Evolutionary conservation across 2,329 filamentous ascomycete genomes (phyloP).

Genomic region (Knoxdaviesia capensis): DNA sequence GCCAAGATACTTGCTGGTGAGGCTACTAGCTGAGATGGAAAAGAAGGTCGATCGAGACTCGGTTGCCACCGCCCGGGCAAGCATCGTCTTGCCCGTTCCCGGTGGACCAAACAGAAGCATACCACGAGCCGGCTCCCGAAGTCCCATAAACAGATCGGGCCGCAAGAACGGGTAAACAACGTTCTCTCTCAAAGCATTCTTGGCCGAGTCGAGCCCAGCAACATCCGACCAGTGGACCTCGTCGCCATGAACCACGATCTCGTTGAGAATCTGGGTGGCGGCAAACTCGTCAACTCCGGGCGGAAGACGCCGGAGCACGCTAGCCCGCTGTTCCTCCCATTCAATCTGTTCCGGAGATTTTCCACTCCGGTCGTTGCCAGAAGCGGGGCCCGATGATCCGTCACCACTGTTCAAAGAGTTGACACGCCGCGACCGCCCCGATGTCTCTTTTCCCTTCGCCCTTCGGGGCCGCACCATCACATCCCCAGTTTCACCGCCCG

Average conservation of each 20-base stretch:
- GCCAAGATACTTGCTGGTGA: conserved; percentile 90
- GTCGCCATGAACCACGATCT: conserved; percentile 86
- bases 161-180: conserved; percentile 94
- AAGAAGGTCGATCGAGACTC: conserved; percentile 94
- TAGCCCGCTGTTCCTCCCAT: conserved; percentile 11
- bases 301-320: conserved; percentile 58
- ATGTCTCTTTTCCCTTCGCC: too few relatives aligned
- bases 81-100: conserved; percentile 97
- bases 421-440: too few relatives aligned
- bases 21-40: conserved; percentile 81
- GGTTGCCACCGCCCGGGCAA: conserved; percentile 83
- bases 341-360: background rate
- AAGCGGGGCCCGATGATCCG: too few relatives aligned
- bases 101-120: conserved; percentile 95
- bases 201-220: conserved; percentile 75
- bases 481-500: too few relatives aligned
- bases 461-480: too few relatives aligned
- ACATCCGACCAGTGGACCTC: conserved; percentile 91
- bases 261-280: conserved; percentile 83
- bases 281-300: conserved; percentile 63
- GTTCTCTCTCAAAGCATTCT: conserved; percentile 79
- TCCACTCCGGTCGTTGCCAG: too few relatives aligned
- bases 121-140: conserved; percentile 80
- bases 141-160: conserved; percentile 85
- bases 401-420: too few relatives aligned